Percentiles rank a stretch among this genome's conserved stretches.
These are phyloP conservation scores for Monilinia fructigena DNA, from an alignment of 2,329 filamentous ascomycete genomes.

Conservation along the genomic window DNA sequence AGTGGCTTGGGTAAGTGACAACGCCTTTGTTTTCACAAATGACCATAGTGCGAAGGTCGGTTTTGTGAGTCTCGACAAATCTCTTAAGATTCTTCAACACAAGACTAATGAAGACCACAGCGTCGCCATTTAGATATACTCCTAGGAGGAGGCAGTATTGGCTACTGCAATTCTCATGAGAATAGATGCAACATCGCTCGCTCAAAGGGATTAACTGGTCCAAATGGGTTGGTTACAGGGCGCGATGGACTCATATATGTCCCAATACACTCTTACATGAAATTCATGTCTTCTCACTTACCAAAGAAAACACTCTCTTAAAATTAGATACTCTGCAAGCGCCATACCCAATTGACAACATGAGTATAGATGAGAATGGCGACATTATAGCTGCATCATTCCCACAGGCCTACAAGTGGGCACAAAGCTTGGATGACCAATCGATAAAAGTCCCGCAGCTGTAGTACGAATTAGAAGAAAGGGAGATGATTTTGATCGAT, in stretches of 20 bases:
- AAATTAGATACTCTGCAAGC: constrained; percentile 35
- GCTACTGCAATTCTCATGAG: constrained; percentile 34
- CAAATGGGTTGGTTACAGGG: constrained; percentile 41
- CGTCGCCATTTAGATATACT: constrained; percentile 35
- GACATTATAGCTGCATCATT: constrained; percentile 41
- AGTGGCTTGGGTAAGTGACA: constrained; percentile 40
- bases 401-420: constrained; percentile 34
- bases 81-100: background rate
- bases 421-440: constrained; percentile 33
- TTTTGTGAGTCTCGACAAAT: constrained; percentile 28
- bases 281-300: constrained; percentile 25
- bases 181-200: constrained; percentile 37
- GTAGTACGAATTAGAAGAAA: constrained; percentile 16
- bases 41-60: constrained; percentile 41
- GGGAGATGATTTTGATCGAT: constrained; percentile 1
- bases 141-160: constrained; percentile 38
- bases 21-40: constrained; percentile 43
- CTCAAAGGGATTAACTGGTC: constrained; percentile 33
- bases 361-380: constrained; percentile 42
- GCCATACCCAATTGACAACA: constrained; percentile 41
- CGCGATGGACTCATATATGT: constrained; percentile 42
- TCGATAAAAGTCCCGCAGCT: constrained; percentile 16
- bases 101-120: constrained; percentile 23
- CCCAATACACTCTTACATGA: constrained; percentile 31
- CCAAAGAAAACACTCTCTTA: constrained; percentile 24